Base-by-base conservation (phyloP, 345 rosid species). In the Ailanthus altissimus region DNA sequence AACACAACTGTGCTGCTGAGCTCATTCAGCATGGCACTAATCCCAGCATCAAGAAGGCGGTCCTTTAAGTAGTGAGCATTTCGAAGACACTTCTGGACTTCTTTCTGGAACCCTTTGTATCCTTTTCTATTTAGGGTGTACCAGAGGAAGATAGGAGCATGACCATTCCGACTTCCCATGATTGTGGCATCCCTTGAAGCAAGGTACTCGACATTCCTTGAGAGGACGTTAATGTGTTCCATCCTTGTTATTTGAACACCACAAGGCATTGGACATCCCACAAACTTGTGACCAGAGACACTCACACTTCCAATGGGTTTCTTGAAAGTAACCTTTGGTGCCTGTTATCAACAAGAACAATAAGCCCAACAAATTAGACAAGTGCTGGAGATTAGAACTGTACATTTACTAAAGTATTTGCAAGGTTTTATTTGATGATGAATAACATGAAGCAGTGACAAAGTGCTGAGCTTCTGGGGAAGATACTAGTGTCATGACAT, bases 121-220 rank as follows among this genome's bases (percentile, higher is more conserved):
- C 99, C 98, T 81, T 95, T 92, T 69, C 90, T 79, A 88, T 92
- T 92, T 59, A 95, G 87, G 2, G 98, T 96, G 84, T 92, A 96
- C 98, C 98, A 96, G 38, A 96, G 97, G 82, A 96, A 96, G 79
- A 96, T 79, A 70, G 98, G 99, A 4, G 99, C 99, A 46, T 96
- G 98, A 8, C 98, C 98, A n/a, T 96, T 96, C 21, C 99, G 82
- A 79, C 98, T 92, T 58, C 99, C 99, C 99, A 96, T 96, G 80
- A 95, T 95, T 32, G 98, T 95, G n/a, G 99, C 99, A 80, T 93
- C 98, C 83, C 97, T 87, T 49, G 98, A 95, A 70, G 98, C 98
- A 4, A 93, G 94, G 81, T 93, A 95, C 86, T 95, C 98, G 0
- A 95, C 94, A 57, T 93, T 95, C 42, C 84, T 93, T 0, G 98